Conservation (phyloP, 441 rosid species). For the Erodium moschatum region DNA sequence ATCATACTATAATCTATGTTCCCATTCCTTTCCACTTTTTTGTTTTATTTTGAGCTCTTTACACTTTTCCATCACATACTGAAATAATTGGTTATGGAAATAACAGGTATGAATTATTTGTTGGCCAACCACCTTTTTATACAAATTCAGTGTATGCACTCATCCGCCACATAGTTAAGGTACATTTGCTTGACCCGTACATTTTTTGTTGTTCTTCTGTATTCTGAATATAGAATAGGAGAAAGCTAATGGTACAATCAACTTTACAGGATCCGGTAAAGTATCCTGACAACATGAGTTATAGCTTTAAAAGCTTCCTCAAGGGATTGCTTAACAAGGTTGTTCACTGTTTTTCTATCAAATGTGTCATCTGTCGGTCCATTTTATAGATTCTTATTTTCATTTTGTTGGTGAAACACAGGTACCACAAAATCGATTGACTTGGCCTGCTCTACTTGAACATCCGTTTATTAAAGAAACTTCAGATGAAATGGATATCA, state of each 20-base stretch:
- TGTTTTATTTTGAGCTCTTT: not conserved
- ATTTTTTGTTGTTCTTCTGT: constrained; percentile 1
- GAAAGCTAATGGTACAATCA: constrained; percentile 29
- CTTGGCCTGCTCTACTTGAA: constrained; percentile 92
- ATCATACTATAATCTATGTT: not conserved
- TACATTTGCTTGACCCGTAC: constrained; percentile 22
- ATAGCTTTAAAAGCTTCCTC: constrained; percentile 72
- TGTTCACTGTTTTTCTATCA: constrained; percentile 9
- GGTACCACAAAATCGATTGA: constrained; percentile 85
- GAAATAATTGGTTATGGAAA: constrained; percentile 19
- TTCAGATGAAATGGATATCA: constrained; percentile 50
- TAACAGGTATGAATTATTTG: constrained; percentile 86
- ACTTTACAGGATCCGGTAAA: constrained; percentile 83
- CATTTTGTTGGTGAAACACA: constrained; percentile 29
- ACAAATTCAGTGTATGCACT: constrained; percentile 97
- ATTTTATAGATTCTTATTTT: constrained; percentile 14
- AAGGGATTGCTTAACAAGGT: constrained; percentile 97
- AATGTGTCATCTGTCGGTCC: constrained; percentile 11
- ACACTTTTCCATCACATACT: constrained; percentile 12
- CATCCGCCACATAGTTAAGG: constrained; percentile 94
- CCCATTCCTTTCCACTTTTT: not conserved
- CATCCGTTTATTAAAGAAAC: constrained; percentile 90
- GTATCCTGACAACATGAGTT: constrained; percentile 90
- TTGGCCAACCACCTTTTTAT: constrained; percentile 96
- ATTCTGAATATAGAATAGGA: constrained; percentile 17